Evolutionary conservation across 2,329 filamentous ascomycete genomes (phyloP).

Genomic region (Cladosporium colombiae): DNA sequence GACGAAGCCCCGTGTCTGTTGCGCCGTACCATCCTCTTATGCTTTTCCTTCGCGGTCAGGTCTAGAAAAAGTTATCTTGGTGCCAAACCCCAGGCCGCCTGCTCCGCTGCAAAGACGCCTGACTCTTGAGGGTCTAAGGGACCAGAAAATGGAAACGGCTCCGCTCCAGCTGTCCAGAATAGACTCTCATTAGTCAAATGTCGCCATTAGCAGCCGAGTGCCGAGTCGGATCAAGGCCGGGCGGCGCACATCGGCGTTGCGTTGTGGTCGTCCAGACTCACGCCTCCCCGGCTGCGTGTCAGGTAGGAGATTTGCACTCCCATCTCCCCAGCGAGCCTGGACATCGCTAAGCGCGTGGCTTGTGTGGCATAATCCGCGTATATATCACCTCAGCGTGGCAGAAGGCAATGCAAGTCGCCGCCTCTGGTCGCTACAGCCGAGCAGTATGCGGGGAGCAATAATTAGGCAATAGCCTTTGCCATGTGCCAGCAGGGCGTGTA

Average conservation of each 20-base stretch:
- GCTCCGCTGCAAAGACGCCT: neutral
- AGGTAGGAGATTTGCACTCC: slow-evolving; percentile 6
- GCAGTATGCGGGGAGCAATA: neutral
- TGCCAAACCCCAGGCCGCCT: neutral
- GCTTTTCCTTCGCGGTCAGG: neutral
- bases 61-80: neutral
- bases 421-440: neutral
- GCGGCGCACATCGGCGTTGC: neutral
- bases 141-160: neutral
- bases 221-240: slow-evolving; percentile 1
- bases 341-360: neutral
- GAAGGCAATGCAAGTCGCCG: neutral
- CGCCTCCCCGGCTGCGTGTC: slow-evolving; percentile 4
- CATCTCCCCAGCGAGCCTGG: neutral
- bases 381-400: neutral
- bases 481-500: neutral
- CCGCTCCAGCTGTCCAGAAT: neutral
- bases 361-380: neutral
- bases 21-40: neutral
- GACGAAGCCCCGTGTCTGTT: neutral
- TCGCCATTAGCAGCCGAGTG: neutral
- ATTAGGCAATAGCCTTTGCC: slow-evolving; percentile 9
- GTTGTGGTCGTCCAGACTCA: slow-evolving; percentile 1
- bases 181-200: slow-evolving; percentile 9
- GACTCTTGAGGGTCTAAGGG: neutral